Conservation (phyloP, 2,329 filamentous ascomycete species). For the Sporothrix brunneoviolacea region DNA sequence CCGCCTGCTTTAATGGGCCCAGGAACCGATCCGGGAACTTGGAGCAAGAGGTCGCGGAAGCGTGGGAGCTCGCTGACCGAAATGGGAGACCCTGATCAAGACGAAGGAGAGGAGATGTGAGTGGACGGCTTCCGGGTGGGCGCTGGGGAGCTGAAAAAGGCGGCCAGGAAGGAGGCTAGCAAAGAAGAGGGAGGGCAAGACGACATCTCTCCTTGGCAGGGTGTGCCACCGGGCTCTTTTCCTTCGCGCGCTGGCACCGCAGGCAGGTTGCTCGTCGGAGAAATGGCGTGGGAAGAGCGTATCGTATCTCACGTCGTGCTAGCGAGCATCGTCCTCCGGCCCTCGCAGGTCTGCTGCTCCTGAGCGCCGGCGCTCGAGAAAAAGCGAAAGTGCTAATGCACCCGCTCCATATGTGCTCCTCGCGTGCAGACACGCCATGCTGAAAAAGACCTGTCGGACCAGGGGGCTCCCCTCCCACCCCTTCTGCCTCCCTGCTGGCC, state of each 20-base stretch:
- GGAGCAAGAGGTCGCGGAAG: neutral
- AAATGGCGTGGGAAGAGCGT: too few species aligned
- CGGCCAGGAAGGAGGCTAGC: neutral
- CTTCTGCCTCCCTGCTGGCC: neutral
- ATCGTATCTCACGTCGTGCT: too few species aligned
- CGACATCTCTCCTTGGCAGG: neutral
- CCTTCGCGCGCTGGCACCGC: too few species aligned
- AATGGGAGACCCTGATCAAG: neutral
- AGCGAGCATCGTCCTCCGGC: too few species aligned
- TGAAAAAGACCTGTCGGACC: neutral
- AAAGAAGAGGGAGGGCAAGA: neutral
- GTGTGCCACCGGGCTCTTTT: too few species aligned
- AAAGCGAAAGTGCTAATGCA: constrained; percentile 1
- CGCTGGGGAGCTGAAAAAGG: too few species aligned
- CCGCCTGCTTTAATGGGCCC: too few species aligned
- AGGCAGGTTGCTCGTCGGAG: too few species aligned
- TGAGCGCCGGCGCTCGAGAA: neutral
- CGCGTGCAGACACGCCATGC: constrained; percentile 6
- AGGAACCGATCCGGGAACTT: neutral
- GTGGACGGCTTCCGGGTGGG: too few species aligned
- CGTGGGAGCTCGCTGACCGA: neutral
- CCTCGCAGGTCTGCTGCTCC: too few species aligned
- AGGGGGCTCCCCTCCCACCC: neutral
- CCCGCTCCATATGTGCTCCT: neutral
- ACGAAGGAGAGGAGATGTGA: too few species aligned